Evolutionary conservation across 2,329 filamentous ascomycete genomes (phyloP).

Genomic region (Aspergillus aculeatinus): DNA sequence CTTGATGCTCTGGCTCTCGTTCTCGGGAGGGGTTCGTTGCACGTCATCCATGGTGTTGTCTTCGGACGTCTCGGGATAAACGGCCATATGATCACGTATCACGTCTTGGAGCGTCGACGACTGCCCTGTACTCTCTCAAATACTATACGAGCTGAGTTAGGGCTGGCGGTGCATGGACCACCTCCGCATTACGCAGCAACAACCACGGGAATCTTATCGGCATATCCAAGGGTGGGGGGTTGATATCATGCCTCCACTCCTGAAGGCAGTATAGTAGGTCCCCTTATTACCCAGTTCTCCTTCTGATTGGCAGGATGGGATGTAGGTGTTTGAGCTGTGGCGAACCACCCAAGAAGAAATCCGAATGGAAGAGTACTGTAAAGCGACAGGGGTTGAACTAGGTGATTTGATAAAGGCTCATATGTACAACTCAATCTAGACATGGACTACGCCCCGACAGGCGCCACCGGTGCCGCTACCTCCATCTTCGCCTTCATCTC

Average conservation of each 20-base stretch:
- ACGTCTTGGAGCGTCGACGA: too few relatives aligned
- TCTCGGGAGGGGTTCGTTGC: too few relatives aligned
- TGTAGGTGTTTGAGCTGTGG: too few relatives aligned
- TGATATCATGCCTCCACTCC: conserved; percentile 1
- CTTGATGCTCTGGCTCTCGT: too few relatives aligned
- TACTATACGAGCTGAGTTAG: background rate
- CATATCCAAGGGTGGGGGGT: conserved; percentile 3
- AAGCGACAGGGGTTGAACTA: too few relatives aligned
- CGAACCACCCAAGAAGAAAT: too few relatives aligned
- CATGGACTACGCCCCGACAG: conserved; percentile 17
- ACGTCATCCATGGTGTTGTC: too few relatives aligned
- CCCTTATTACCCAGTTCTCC: too few relatives aligned
- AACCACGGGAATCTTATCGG: background rate
- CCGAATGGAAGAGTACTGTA: too few relatives aligned
- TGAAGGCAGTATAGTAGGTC: background rate
- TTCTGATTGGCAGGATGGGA: too few relatives aligned
- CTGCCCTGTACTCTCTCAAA: background rate
- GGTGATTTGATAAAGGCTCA: background rate
- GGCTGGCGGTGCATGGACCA: background rate
- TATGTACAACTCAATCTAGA: background rate
- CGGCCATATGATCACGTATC: too few relatives aligned
- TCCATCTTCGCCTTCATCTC: conserved; percentile 22
- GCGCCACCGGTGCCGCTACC: conserved; percentile 2
- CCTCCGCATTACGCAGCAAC: background rate
- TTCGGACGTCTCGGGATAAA: too few relatives aligned